These are phyloP conservation scores for Aspergillus glaucus DNA, from an alignment of 2,329 filamentous ascomycete genomes.

Conservation along the genomic window DNA sequence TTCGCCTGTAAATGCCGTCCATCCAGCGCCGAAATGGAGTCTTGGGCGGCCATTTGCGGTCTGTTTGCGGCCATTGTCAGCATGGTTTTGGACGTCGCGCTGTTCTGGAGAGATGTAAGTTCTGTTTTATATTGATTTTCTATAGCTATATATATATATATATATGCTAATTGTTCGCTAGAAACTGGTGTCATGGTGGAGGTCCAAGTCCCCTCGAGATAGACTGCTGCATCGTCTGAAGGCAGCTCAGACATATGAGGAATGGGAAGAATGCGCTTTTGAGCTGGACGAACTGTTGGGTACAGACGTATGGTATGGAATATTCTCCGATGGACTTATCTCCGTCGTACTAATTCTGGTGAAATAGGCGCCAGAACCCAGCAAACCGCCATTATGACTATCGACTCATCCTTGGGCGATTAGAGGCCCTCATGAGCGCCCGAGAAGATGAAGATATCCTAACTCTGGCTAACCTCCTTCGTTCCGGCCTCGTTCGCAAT, in stretches of 20 bases:
- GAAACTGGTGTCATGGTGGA: constrained; percentile 65
- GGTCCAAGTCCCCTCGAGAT: constrained; percentile 57
- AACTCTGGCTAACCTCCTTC: constrained; percentile 69
- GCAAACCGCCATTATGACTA: constrained; percentile 80
- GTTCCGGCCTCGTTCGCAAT: constrained; percentile 71
- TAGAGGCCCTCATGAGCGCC: constrained; percentile 63
- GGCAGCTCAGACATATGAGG: constrained; percentile 66
- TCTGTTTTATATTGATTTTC: neutral
- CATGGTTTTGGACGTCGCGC: constrained; percentile 55
- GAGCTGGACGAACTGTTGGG: constrained; percentile 76
- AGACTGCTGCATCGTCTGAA: constrained; percentile 60
- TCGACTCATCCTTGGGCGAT: constrained; percentile 70
- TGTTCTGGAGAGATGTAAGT: constrained; percentile 58
- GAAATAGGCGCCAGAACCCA: constrained; percentile 68
- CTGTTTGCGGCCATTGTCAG: constrained; percentile 43
- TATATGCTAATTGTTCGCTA: constrained; percentile 30
- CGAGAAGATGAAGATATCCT: constrained; percentile 67
- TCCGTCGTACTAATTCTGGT: neutral
- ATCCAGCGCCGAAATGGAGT: constrained; percentile 11
- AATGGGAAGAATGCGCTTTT: constrained; percentile 80
- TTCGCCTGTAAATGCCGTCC: neutral
- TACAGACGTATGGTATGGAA: constrained; percentile 65
- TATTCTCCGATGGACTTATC: neutral
- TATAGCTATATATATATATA: neutral
- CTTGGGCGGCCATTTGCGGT: constrained; percentile 19